Evolutionary conservation across 2,329 filamentous ascomycete genomes (phyloP).

Genomic region (Bipolaris victoriae): DNA sequence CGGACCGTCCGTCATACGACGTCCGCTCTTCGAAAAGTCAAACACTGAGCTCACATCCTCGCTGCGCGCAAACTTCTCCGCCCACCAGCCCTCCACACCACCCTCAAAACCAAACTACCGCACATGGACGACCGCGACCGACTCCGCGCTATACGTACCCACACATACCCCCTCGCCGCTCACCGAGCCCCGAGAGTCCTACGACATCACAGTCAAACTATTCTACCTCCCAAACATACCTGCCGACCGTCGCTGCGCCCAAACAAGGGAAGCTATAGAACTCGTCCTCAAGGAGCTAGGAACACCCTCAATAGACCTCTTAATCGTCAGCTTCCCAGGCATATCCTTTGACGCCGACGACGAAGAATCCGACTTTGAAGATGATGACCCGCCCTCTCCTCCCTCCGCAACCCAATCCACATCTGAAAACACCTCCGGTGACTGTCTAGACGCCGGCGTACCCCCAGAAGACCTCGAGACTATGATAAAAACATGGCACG

Average conservation of each 20-base stretch:
- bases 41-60: slow-evolving; percentile 93
- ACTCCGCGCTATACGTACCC: slow-evolving; percentile 72
- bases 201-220: slow-evolving; percentile 94
- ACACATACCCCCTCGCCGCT: slow-evolving; percentile 73
- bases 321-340: slow-evolving; percentile 92
- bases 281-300: slow-evolving; percentile 82
- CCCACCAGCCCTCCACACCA: slow-evolving; percentile 67
- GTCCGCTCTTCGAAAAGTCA: slow-evolving; percentile 77
- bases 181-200: slow-evolving; percentile 79
- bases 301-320: slow-evolving; percentile 77
- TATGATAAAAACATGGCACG: slow-evolving; percentile 70
- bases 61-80: slow-evolving; percentile 80
- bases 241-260: slow-evolving; percentile 66
- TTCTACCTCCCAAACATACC: slow-evolving; percentile 84
- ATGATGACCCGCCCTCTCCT: slow-evolving; percentile 46
- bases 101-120: slow-evolving; percentile 51
- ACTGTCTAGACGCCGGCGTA: slow-evolving; percentile 32
- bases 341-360: slow-evolving; percentile 93
- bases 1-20: slow-evolving; percentile 82
- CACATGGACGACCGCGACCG: slow-evolving; percentile 69
- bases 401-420: slow-evolving; percentile 25
- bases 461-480: slow-evolving; percentile 63
- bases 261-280: slow-evolving; percentile 78
- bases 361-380: slow-evolving; percentile 76
- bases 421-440: slow-evolving; percentile 53